Percentiles rank a stretch among this genome's conserved stretches.
Conservation (phyloP, 495 filamentous ascomycete genomes). For the Zalerion maritima region DNA sequence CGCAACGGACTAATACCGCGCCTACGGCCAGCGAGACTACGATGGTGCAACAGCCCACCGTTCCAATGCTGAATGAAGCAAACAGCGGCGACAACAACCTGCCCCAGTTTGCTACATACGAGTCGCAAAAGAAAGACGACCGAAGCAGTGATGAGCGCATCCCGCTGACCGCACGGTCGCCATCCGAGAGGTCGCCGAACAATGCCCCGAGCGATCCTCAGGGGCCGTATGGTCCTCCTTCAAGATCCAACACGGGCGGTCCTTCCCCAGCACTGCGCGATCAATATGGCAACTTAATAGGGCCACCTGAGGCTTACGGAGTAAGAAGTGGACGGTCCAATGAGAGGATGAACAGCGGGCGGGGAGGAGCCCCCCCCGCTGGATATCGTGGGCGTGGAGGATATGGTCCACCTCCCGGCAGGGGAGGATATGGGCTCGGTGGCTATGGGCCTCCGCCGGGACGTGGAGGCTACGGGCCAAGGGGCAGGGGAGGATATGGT, state of each 20-base stretch:
- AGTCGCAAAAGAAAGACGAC: slow-evolving; percentile 43
- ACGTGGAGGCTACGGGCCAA: slow-evolving; percentile 31
- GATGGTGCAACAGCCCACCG: slow-evolving; percentile 37
- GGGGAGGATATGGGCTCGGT: slow-evolving; percentile 27
- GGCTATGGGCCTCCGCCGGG: slow-evolving; percentile 17
- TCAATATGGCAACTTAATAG: slow-evolving; percentile 53
- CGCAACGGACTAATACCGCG: slow-evolving; percentile 40
- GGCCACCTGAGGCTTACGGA: slow-evolving; percentile 30
- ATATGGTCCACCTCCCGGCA: slow-evolving; percentile 17
- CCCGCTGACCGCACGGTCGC: slow-evolving; percentile 58
- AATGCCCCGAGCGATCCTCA: slow-evolving; percentile 16
- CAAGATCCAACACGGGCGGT: slow-evolving; percentile 11
- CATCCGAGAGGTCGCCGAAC: slow-evolving; percentile 32
- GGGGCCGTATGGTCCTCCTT: slow-evolving; percentile 10
- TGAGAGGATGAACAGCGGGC: slow-evolving; percentile 42
- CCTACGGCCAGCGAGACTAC: slow-evolving; percentile 25
- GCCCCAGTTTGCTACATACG: slow-evolving; percentile 66
- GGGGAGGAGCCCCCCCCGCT: slow-evolving; percentile 33
- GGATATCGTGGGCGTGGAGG: slow-evolving; percentile 41
- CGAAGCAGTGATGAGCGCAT: slow-evolving; percentile 61
- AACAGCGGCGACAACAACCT: slow-evolving; percentile 35
- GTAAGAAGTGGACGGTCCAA: slow-evolving; percentile 47
- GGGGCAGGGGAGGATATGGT: slow-evolving; percentile 27
- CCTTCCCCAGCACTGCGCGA: slow-evolving; percentile 38
- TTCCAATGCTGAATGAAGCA: slow-evolving; percentile 38